Percentiles rank a stretch among this genome's conserved stretches.
These are phyloP conservation scores for Pseudogymnoascus sp. DNA, from an alignment of 2,329 filamentous ascomycete genomes.

Conservation along the genomic window DNA sequence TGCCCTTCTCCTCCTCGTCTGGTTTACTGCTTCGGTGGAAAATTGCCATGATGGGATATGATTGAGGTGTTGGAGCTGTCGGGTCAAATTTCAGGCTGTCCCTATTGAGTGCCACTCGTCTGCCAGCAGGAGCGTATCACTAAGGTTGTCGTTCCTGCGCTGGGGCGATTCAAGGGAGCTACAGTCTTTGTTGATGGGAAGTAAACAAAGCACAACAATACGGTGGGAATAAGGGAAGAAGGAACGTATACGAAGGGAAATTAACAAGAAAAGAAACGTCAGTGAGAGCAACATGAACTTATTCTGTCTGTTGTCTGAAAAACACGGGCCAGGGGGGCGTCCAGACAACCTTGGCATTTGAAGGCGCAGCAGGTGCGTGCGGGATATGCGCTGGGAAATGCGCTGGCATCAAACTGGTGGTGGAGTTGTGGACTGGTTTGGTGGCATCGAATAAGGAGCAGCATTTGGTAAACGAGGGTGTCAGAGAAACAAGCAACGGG, in stretches of 20 bases:
- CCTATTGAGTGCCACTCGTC: neutral
- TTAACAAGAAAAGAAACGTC: neutral
- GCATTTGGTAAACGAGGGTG: neutral
- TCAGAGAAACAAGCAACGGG: neutral
- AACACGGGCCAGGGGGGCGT: neutral
- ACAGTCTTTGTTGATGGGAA: neutral
- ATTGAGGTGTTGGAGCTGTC: neutral
- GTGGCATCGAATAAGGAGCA: neutral
- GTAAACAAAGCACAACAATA: conserved; percentile 5
- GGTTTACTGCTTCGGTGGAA: conserved; percentile 1
- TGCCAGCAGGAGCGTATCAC: neutral
- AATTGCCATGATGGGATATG: neutral
- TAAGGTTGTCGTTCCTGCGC: neutral
- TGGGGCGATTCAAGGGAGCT: neutral
- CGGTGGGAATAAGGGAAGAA: neutral
- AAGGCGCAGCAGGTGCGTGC: neutral
- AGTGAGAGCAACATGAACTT: neutral
- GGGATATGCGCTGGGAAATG: neutral
- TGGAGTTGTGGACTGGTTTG: neutral
- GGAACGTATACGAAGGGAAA: conserved; percentile 1
- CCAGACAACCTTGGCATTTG: neutral
- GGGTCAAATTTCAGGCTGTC: neutral
- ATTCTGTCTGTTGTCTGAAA: neutral
- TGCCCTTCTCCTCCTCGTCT: neutral
- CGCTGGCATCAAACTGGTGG: neutral